Evolutionary conservation across 192 early-diverging fungal species (phyloP), one percentile per base, ranked within the genome.

Genomic region (Dissophora globulifera): DNA sequence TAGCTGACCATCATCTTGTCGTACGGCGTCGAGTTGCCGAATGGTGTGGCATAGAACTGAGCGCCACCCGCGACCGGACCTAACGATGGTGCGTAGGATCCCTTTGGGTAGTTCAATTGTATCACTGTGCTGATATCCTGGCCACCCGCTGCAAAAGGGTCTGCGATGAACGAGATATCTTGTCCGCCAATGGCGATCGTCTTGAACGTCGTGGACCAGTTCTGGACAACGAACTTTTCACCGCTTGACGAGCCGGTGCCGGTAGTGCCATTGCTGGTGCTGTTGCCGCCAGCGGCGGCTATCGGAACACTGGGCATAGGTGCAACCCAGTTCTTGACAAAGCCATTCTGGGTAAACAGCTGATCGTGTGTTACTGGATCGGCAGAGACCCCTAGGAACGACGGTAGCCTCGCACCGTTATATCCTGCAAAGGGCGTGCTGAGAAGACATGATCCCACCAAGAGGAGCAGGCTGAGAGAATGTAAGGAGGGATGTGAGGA

Each of bases 1-100:
- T 85, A 85, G 12, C 78, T 76, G 22, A 85, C 42, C 55, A 85
- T 67, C 29, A 79, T 80, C 62, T 71, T 76, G 31, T 67, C 63
- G 40, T 62, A 85, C 3, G 68, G 58, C 1, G 69, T 53, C 13
- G 53, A 20, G 17, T 80, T 38, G 2, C 78, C 78, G 69, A 81
- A 78, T 1, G 84, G 84, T 4, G 23, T 54, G 2, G 80, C 67
- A 43, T 80, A 81, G 50, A 85, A 85, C 32, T 83, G 80, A 13
- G 80, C 58, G 6, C 84, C 84, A 3, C 84, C 84, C 1, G 31
- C n/a, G 23, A 52, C 12, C 16, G 56, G 60, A 30, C 69, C 72
- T 12, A 62, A 45, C 3, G 64, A 66, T 4, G 79, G 81, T 32
- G 81, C 38, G 40, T 80, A 85, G 0, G 84, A 85, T 8, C 84